Evolutionary conservation across 768 basidiomycete genomes (phyloP).

Genomic region (Lactarius hatsudake): DNA sequence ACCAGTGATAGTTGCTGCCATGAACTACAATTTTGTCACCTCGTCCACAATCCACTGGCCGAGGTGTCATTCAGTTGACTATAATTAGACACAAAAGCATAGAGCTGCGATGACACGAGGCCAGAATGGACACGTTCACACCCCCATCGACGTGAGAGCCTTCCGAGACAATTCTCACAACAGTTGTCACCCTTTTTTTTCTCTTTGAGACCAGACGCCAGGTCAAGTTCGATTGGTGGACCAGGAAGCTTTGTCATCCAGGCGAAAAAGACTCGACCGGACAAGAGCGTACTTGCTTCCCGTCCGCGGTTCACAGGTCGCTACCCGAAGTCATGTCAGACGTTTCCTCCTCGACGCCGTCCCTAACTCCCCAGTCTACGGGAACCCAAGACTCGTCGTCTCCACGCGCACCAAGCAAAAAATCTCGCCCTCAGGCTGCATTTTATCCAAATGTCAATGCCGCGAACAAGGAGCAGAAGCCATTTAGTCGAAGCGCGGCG

Average conservation of each 20-base stretch:
- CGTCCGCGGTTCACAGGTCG: background rate
- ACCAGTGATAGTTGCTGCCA: too few relatives aligned
- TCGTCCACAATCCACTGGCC: too few relatives aligned
- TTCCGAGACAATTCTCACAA: too few relatives aligned
- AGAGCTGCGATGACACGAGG: too few relatives aligned
- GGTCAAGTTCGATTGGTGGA: background rate
- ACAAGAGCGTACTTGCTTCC: background rate
- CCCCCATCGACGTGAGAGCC: too few relatives aligned
- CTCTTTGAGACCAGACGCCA: too few relatives aligned
- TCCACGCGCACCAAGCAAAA: conserved; percentile 40
- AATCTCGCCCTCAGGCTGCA: conserved; percentile 64
- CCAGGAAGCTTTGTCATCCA: conserved; percentile 15
- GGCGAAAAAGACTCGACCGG: background rate
- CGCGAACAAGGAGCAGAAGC: conserved; percentile 71
- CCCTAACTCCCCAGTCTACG: conserved; percentile 63
- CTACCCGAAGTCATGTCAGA: conserved; percentile 29
- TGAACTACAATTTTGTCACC: too few relatives aligned
- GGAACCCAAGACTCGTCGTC: conserved; percentile 40
- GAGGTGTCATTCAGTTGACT: too few relatives aligned
- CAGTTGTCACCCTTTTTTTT: too few relatives aligned
- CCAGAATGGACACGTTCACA: too few relatives aligned
- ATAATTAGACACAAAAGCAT: too few relatives aligned
- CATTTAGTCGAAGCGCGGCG: conserved; percentile 86
- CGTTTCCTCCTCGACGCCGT: conserved; percentile 45
- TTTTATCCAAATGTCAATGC: conserved; percentile 76